phyloP scores from a whole-genome alignment of 1,284 basidiomycete genomes.

The Gymnopus androsaceus region DNA sequence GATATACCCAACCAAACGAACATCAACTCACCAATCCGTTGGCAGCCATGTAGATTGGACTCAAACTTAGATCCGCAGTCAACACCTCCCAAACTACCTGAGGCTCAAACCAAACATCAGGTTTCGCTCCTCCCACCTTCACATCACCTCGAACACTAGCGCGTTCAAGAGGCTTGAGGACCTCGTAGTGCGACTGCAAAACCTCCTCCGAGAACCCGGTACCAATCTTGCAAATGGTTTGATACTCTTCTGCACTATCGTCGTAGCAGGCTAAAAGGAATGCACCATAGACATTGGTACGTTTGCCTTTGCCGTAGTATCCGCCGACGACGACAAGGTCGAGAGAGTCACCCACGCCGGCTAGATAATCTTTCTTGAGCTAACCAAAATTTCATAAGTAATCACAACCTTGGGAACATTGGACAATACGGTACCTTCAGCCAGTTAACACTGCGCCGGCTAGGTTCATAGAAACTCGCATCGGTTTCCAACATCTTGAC shows the following conservation, averaged over 20 bases:
- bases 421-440: constrained; percentile 69
- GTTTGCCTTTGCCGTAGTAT: constrained; percentile 97
- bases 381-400: constrained; percentile 35
- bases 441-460: constrained; percentile 95
- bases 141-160: constrained; percentile 72
- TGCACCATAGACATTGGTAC: constrained; percentile 94
- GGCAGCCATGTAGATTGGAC: constrained; percentile 97
- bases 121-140: constrained; percentile 88
- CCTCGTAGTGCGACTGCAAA: constrained; percentile 81
- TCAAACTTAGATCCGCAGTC: constrained; percentile 94
- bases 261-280: constrained; percentile 96
- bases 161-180: constrained; percentile 78
- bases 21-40: constrained; percentile 78
- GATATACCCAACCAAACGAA: constrained; percentile 10
- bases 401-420: background rate
- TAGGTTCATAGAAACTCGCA: constrained; percentile 94
- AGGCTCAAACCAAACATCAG: constrained; percentile 94
- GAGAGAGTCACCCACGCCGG: constrained; percentile 96
- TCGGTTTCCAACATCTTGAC: constrained; percentile 96
- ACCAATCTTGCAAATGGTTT: constrained; percentile 98
- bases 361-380: constrained; percentile 97
- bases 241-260: constrained; percentile 86
- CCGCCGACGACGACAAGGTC: constrained; percentile 97
- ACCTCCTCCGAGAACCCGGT: constrained; percentile 97
- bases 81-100: constrained; percentile 98